Evolutionary conservation across 768 basidiomycete genomes (phyloP), one percentile per base, ranked within the genome.

Genomic region (Coprinopsis marcescibilis): DNA sequence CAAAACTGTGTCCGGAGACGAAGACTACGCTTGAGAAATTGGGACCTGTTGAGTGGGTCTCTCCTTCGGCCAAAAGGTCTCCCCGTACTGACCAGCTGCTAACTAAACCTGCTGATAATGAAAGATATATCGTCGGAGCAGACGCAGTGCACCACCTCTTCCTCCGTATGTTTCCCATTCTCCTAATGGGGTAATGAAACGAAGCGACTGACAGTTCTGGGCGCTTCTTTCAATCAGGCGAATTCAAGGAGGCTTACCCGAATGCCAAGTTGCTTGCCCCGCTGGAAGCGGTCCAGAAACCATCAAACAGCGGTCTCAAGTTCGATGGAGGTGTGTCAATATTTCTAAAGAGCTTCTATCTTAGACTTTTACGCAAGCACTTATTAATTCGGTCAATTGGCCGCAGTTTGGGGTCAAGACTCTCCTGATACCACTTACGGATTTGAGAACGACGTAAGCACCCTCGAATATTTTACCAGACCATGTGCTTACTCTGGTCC

Each of bases 231-330:
- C 4, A 21, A 19, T 25, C 7, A 80, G 75, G 71, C 33, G 78
- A 83, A 37, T 85, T 74, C 62, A 83, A 83, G 63, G 75, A 73
- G 56, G 72, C 73, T n/a, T 91, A 83, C 54, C 85, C 85, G 0
- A 60, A 70, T 14, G 86, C 85, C 1, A 84, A 83, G 55, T 60
- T 89, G 2, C 76, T 91, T 42, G 85, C 84, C 0, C 82, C 86
- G 1, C 72, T 70, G 45, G 83, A 65, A 15, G 76, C 71, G 3
- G 52, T 74, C 41, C 42, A 43, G 35, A 49, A 49, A 33, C 63
- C 70, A 48, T 77, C 78, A 50, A 76, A 75, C 54, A 70, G 73
- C 35, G 70, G 68, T 2, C 57, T 85, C 21, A 64, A 65, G 11
- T 78, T 83, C 53, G 81, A 86, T 45, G 86, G 85, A 55, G 71